Evolutionary conservation across 2,329 filamentous ascomycete species (phyloP).

Genomic region (Pseudomassariella vexata): DNA sequence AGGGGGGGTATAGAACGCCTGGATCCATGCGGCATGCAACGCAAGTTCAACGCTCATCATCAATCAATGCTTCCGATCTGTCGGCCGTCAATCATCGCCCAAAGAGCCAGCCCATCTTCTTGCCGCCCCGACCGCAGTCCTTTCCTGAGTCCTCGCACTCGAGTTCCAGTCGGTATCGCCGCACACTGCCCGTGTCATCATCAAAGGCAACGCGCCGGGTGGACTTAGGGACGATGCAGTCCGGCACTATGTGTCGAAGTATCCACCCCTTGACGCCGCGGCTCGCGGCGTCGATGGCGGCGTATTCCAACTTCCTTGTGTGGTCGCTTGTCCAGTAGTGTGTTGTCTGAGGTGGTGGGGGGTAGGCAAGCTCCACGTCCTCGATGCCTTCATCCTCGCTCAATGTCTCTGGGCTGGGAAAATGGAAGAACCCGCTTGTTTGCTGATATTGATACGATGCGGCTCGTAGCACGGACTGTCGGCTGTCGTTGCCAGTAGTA

Average conservation of each 20-base stretch:
- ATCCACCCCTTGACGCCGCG: slow-evolving; percentile 57
- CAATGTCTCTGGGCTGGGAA: slow-evolving; percentile 36
- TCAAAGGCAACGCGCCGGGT: slow-evolving; percentile 49
- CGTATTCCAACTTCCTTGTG: slow-evolving; percentile 58
- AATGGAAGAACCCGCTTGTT: slow-evolving; percentile 40
- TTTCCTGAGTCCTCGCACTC: slow-evolving; percentile 35
- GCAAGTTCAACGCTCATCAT: slow-evolving; percentile 11
- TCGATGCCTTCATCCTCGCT: slow-evolving; percentile 9
- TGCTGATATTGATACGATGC: slow-evolving; percentile 18
- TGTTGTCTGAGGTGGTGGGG: slow-evolving; percentile 50
- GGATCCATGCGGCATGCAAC: slow-evolving; percentile 18
- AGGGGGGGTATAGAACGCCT: slow-evolving; percentile 24
- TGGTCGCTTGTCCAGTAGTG: slow-evolving; percentile 64
- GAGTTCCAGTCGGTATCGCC: slow-evolving; percentile 55
- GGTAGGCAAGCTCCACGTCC: slow-evolving; percentile 20
- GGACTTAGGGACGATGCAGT: slow-evolving; percentile 51
- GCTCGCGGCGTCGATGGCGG: slow-evolving; percentile 58
- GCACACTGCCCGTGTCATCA: slow-evolving; percentile 57
- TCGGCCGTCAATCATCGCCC: slow-evolving; percentile 14
- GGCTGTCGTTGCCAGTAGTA: slow-evolving; percentile 18
- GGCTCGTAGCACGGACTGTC: slow-evolving; percentile 10
- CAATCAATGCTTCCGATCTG: slow-evolving; percentile 8
- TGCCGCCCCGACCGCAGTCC: slow-evolving; percentile 12
- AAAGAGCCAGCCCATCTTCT: slow-evolving; percentile 23
- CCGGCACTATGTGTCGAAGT: slow-evolving; percentile 50